These are phyloP conservation scores for Saccharomycopsis sp. DNA, from an alignment of 805 yeast genomes.

Conservation along the genomic window DNA sequence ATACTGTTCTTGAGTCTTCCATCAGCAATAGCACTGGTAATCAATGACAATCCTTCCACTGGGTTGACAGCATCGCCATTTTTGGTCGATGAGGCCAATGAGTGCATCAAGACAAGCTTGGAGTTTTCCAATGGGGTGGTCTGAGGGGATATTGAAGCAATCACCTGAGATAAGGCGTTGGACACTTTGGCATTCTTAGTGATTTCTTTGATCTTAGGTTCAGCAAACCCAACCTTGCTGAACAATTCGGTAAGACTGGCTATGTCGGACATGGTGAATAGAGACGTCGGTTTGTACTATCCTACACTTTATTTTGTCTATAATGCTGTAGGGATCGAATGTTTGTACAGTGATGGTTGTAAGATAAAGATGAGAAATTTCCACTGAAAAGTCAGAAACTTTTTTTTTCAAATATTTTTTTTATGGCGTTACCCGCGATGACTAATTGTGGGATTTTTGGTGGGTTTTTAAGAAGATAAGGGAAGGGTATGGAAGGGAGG, in stretches of 20 bases:
- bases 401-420: too few species aligned
- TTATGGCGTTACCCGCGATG: too few species aligned
- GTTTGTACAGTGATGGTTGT: too few species aligned
- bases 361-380: too few species aligned
- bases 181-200: constrained; percentile 82
- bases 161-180: constrained; percentile 54
- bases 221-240: constrained; percentile 56
- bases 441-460: too few species aligned
- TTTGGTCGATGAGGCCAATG: constrained; percentile 68
- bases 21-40: constrained; percentile 56
- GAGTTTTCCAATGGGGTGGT: constrained; percentile 44
- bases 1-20: constrained; percentile 59
- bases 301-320: too few species aligned
- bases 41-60: constrained; percentile 40
- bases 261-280: constrained; percentile 18
- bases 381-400: too few species aligned
- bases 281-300: too few species aligned
- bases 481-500: too few species aligned
- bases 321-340: too few species aligned
- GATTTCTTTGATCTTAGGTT: constrained; percentile 71
- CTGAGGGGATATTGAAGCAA: constrained; percentile 35
- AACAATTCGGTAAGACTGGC: constrained; percentile 33
- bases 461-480: too few species aligned
- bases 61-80: constrained; percentile 37
- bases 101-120: constrained; percentile 61